phyloP scores from a whole-genome alignment of 768 basidiomycete species.

The Calocybe indica region DNA sequence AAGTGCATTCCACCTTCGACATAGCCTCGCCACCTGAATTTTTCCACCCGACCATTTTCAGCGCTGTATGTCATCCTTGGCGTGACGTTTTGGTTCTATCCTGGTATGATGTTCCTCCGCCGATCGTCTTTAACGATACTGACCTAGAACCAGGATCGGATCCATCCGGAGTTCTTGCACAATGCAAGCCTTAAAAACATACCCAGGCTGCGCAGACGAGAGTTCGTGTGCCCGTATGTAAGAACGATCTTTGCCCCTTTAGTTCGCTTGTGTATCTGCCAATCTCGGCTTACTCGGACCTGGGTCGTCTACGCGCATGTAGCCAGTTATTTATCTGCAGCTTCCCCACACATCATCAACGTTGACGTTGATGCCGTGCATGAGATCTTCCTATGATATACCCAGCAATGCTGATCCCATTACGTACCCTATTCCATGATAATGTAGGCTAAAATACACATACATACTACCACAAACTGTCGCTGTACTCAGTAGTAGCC shows the following conservation, averaged over 20 bases:
- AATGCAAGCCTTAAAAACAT: slow-evolving; percentile 10
- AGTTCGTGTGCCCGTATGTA: neutral
- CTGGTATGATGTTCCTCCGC: slow-evolving; percentile 21
- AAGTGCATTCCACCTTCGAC: slow-evolving; percentile 16
- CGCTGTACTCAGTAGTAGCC: too few relatives aligned
- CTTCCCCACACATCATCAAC: too few relatives aligned
- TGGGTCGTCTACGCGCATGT: too few relatives aligned
- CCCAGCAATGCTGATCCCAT: too few relatives aligned
- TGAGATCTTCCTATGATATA: too few relatives aligned
- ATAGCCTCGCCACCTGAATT: neutral
- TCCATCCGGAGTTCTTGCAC: slow-evolving; percentile 21
- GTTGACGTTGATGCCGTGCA: too few relatives aligned
- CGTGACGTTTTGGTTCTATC: slow-evolving; percentile 62
- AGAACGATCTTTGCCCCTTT: neutral
- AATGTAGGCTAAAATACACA: too few relatives aligned
- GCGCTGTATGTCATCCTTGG: slow-evolving; percentile 69
- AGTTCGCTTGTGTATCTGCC: too few relatives aligned
- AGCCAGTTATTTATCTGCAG: too few relatives aligned
- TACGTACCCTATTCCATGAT: too few relatives aligned
- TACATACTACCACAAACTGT: too few relatives aligned
- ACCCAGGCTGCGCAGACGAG: neutral
- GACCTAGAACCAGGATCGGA: slow-evolving; percentile 18
- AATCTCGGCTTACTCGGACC: too few relatives aligned
- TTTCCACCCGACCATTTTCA: slow-evolving; percentile 14
- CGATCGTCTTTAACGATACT: neutral